phyloP scores from a whole-genome alignment of 139 green algal genomes.

The Trebouxia sp. region DNA sequence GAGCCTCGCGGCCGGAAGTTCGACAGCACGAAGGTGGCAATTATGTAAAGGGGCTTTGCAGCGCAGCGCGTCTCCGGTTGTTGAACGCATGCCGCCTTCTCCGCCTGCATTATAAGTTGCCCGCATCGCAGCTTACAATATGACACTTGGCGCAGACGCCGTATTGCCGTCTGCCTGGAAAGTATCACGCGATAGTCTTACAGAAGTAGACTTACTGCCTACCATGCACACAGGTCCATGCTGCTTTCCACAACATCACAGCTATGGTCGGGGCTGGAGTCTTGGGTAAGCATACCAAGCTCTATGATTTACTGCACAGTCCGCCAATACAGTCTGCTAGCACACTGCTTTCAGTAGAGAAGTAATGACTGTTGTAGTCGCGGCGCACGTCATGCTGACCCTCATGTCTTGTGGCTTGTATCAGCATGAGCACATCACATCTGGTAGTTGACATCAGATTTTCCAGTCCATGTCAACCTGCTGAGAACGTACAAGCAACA shows the following conservation, averaged over 20 bases:
- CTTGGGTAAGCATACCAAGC: constrained; percentile 35
- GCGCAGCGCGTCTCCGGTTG: no score
- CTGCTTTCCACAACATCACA: constrained; percentile 23
- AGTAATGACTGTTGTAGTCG: background rate
- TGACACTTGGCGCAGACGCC: no score
- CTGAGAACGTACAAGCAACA: background rate
- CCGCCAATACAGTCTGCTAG: background rate
- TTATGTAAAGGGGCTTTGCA: background rate
- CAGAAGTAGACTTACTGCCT: background rate
- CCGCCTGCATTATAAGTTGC: background rate
- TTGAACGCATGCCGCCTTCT: background rate
- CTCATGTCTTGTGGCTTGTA: background rate
- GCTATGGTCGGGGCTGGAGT: constrained; percentile 59
- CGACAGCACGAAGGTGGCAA: background rate
- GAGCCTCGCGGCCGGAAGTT: no score
- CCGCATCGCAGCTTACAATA: background rate
- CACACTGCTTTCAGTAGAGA: background rate
- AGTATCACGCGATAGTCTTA: background rate
- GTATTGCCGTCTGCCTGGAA: background rate
- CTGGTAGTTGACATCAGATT: background rate
- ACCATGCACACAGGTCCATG: background rate
- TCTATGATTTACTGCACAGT: background rate
- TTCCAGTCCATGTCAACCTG: background rate
- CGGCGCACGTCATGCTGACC: background rate
- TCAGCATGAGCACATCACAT: background rate